Evolutionary conservation across 345 rosid species (phyloP), one percentile per base, ranked within the genome.

Genomic region (Rhizophora mangle): DNA sequence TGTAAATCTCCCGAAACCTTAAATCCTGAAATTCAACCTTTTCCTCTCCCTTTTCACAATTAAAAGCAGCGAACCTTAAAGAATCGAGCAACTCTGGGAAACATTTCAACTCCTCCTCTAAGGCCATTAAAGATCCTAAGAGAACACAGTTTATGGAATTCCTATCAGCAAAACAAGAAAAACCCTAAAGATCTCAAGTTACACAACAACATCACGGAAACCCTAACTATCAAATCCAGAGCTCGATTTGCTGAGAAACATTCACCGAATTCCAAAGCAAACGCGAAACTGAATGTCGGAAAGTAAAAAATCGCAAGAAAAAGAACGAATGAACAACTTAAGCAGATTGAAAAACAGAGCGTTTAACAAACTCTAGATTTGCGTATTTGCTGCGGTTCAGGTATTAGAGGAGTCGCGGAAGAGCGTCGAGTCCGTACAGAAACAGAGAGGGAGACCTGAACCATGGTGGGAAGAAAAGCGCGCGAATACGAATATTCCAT

Each of bases 311-410:
- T 29, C 49, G 62, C 71, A 65, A 34, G 0, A 6, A 27, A 69
- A 53, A 22, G 8, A 49, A 82, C 47, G 64, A 26, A 70, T 9
- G 58, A 52, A 57, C 24, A 61, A 36, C 34, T 13, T 54, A 13
- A 31, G 53, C 49, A 27, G 32, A 32, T 1, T 8, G 54, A 47
- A 69, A 29, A 65, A 29, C 11, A 58, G 72, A 56, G 31, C 10
- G 29, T 69, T 76, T 61, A 86, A 75, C 69, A 75, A 62, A 37
- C 46, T 13, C 20, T 67, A 68, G 27, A 65, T 58, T 67, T 72
- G 84, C 76, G 78, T 85, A 86, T 85, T 90, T 93, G 93, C 81
- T 74, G 80, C 68, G 87, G 67, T 65, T 60, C 71, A 6, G 77
- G 90, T 77, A 79, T 65, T 74, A 85, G 82, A 57, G 53, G 31